Conservation (phyloP, 352 stramenopile species). For the Phytopythium oedochilum region DNA sequence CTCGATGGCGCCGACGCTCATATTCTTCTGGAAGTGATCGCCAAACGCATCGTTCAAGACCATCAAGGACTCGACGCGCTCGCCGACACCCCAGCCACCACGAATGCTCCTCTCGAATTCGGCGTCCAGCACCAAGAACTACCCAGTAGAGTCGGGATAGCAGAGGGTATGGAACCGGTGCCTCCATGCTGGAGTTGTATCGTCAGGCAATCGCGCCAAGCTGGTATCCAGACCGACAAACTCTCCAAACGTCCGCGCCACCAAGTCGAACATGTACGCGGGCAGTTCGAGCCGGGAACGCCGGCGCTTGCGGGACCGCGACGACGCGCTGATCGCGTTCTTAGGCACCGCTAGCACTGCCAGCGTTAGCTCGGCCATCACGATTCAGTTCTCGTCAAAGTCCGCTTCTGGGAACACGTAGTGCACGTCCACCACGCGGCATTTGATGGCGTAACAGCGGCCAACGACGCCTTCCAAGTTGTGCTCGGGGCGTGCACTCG, state of each 20-base stretch:
- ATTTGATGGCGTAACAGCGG: no score
- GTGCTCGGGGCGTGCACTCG: no score
- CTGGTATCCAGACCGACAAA: background rate
- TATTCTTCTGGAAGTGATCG: background rate
- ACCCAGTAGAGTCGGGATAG: background rate
- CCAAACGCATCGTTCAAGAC: background rate
- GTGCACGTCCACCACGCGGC: background rate
- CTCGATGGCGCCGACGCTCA: background rate
- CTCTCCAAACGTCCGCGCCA: background rate
- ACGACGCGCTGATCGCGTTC: background rate
- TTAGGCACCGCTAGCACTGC: background rate
- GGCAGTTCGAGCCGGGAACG: background rate
- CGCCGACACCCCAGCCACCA: background rate
- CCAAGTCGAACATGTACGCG: background rate
- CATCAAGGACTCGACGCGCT: background rate
- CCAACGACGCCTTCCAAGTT: no score
- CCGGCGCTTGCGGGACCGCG: background rate
- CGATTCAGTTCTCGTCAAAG: background rate
- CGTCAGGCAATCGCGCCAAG: background rate
- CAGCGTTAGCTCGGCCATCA: constrained; percentile 1
- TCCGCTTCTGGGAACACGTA: constrained; percentile 1
- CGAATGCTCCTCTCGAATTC: background rate
- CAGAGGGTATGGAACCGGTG: background rate
- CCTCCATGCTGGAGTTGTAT: background rate
- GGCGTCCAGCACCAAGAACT: background rate